These are phyloP conservation scores for Prunus mongolica DNA, from an alignment of 306 rosid genomes.

Conservation along the genomic window DNA sequence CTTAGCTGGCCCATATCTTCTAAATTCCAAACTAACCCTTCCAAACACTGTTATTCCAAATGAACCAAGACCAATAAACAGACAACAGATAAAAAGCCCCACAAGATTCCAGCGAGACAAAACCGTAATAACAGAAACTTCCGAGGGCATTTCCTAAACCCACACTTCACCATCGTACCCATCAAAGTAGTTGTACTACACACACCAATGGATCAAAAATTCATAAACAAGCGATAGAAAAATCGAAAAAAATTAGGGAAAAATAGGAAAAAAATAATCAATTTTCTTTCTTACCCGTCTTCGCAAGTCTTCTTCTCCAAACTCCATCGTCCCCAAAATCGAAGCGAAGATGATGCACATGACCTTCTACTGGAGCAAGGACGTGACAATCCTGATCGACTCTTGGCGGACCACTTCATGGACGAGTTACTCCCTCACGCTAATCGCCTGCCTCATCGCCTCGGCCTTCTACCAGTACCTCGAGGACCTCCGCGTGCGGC, in stretches of 20 bases:
- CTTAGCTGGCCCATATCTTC: not conserved
- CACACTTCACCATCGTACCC: not conserved
- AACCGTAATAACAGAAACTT: not conserved
- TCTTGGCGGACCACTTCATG: constrained; percentile 78
- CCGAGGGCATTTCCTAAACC: not conserved
- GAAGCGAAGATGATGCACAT: constrained; percentile 88
- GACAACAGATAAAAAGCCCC: no score
- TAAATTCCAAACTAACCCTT: not conserved
- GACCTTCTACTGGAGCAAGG: constrained; percentile 92
- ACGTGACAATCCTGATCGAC: constrained; percentile 62
- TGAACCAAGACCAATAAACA: not conserved
- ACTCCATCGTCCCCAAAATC: not conserved
- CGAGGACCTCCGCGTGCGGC: constrained; percentile 66
- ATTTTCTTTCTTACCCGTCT: not conserved
- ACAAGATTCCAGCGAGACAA: not conserved
- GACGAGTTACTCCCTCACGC: constrained; percentile 48
- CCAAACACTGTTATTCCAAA: not conserved
- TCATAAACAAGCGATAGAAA: not conserved
- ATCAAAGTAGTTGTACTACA: not conserved
- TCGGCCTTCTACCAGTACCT: constrained; percentile 74
- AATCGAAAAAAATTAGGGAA: not conserved
- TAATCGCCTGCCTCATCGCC: constrained; percentile 60
- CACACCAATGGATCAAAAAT: not conserved
- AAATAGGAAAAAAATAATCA: not conserved
- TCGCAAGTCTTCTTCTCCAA: not conserved